Conservation (phyloP, 2,329 filamentous ascomycete species). For the Sclerotinia trifoliorum region DNA sequence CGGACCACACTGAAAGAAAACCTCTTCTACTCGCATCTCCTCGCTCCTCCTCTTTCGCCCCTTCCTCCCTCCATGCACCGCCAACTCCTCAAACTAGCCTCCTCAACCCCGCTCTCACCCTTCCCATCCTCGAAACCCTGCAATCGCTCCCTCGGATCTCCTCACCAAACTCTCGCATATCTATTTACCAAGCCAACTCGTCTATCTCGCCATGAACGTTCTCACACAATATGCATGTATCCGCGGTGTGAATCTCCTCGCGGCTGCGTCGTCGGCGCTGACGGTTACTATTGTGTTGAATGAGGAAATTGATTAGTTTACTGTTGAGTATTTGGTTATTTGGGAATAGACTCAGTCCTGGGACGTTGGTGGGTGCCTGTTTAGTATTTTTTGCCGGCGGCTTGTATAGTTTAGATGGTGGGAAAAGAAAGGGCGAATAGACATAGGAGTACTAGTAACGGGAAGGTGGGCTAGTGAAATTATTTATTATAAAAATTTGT, state of each 20-base stretch:
- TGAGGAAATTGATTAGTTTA: slow-evolving; percentile 84
- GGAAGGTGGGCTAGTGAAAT: slow-evolving; percentile 21
- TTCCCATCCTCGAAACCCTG: slow-evolving; percentile 38
- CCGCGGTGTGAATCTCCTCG: slow-evolving; percentile 90
- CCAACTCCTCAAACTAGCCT: slow-evolving; percentile 62
- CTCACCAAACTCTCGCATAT: slow-evolving; percentile 42
- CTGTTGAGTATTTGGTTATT: slow-evolving; percentile 92
- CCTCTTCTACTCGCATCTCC: slow-evolving; percentile 83
- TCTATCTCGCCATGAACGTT: slow-evolving; percentile 72
- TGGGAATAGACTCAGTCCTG: slow-evolving; percentile 74
- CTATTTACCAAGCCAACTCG: slow-evolving; percentile 65
- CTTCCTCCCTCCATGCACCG: slow-evolving; percentile 63
- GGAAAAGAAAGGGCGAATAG: slow-evolving; percentile 13
- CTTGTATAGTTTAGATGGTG: slow-evolving; percentile 75
- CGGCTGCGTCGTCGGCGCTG: slow-evolving; percentile 81
- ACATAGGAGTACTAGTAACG: slow-evolving; percentile 16
- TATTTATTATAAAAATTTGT: slow-evolving; percentile 10
- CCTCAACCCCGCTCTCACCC: slow-evolving; percentile 61
- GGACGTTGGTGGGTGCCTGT: slow-evolving; percentile 76
- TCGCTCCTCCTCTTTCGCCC: slow-evolving; percentile 74
- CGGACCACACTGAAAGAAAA: slow-evolving; percentile 91
- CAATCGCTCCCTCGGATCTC: slow-evolving; percentile 41
- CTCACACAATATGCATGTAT: slow-evolving; percentile 94
- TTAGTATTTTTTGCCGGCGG: slow-evolving; percentile 91
- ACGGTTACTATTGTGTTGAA: slow-evolving; percentile 97